Base-by-base conservation (phyloP, 768 basidiomycete genomes). In the Phanerochaete sordida region DNA sequence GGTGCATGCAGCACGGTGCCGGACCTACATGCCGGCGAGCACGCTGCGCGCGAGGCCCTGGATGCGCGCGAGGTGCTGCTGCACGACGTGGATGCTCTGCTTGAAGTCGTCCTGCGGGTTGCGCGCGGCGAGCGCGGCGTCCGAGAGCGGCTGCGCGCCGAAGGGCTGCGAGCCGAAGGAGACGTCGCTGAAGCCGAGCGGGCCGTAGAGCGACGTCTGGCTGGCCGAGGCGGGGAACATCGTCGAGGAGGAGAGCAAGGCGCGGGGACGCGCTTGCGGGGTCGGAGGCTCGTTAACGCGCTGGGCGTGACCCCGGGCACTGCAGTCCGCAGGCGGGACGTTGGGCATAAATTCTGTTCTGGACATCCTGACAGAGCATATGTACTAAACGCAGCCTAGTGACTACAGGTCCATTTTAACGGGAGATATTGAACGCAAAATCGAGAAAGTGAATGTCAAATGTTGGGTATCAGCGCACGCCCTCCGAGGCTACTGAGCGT, bases 101-200 rank as follows among this genome's bases (percentile, higher is more conserved):
- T 83, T 84, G 75, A 90, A 86, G n/a, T 77, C 58, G 27, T 82
- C 84, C 16, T 84, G 81, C 24, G 86, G 84, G 60, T 82, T 87
- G 16, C 79, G 81, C 60, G 45, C 61, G 19, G 47, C 24, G 7
- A 59, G 30, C 19, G 61, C 46, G 3, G 33, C 24, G 19, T 57
- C 58, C 23, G 30, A 33, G 9, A 60, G 45, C 12, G 55, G 24
- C 23, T 58, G 52, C 15, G 58, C 30, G 11, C 46, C 24, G 47
- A 60, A 60, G 7, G 9, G 43, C 43, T 59, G 59, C 9, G 56
- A 49, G 8, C 39, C 56, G 43, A 61, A 61, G 2, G 58, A 27
- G 47, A 58, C 59, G 37, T 64, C 63, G 50, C 33, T 47, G 33
- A 64, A 61, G 44, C 51, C 47, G 8, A 64, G 51, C 0, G 58